Base-by-base conservation (phyloP, 495 filamentous ascomycete species). In the Neurospora hispaniola region DNA sequence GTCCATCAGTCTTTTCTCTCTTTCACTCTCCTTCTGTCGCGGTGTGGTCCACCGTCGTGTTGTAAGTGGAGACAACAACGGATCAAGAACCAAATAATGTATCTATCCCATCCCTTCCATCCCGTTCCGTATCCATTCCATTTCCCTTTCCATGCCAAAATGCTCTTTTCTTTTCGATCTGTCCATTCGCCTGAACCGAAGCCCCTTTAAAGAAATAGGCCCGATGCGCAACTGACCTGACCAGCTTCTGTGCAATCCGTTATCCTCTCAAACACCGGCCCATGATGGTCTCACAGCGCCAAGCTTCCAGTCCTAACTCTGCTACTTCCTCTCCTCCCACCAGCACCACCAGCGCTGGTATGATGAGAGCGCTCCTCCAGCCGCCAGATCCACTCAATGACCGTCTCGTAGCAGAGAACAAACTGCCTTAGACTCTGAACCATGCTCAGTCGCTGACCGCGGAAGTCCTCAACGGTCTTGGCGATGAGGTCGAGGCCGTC, bases 381-480 rank as follows among this genome's bases (percentile, higher is more conserved):
- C 71, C 85, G 78, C 73, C 74, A 77, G 20, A 94, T 81, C 96
- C 96, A 99, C 81, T 98, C 96, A 54, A 97, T 82, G 9, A 98
- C 87, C 39, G 92, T 96, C 82, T 99, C 96, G 80, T 99, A 99
- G 78, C 96, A 99, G 46, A 99, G 87, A 71, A 97, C 95, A 81
- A 91, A 99, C 81, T 99, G 96, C 74, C 93, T 88, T 74, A 99
- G 83, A 76, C 92, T 97, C 82, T 99, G 96, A 71, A 99, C 95
- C 96, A 98, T 98, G 82, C 94, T 97, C 8, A 97, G 81, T 72
- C 96, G 84, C 82, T 99, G 96, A 9, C 85, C 85, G 42, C 96
- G 86, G 78, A 99, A 96, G 78, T 98, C 93, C 75, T 93, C 90
- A 5, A 99, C 95, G 0, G 93, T 94, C 78, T 89, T 90, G 71